Evolutionary conservation across 345 rosid species (phyloP), one percentile per base, ranked within the genome.

Genomic region (Rhizophora mangle): DNA sequence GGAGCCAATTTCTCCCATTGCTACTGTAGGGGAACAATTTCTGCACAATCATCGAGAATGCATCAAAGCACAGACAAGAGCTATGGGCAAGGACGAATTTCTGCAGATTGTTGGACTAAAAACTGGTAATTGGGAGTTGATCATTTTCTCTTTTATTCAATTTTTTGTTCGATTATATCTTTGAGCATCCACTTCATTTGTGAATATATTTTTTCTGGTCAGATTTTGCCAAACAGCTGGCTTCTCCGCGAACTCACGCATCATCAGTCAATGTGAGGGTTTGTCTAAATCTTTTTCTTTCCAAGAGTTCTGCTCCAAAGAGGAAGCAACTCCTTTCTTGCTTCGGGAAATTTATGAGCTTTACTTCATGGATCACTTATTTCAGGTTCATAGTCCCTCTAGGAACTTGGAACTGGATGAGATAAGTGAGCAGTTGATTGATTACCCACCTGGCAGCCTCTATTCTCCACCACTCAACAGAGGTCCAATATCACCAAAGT

Each of bases 41-140:
- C 76, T 80, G 24, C 88, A 87, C 72, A 77, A 87, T 65, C 92
- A 83, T 52, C 49, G 80, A 62, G 83, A 85, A 55, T 87, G 92
- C 70, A 75, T 85, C 68, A 82, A 80, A 76, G 77, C 76, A 15
- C 83, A 71, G 53, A 70, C 63, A 27, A 74, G 65, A 62, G 67
- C 73, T 11, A 67, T 82, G 63, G 81, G 79, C 68, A 64, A 72
- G 53, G 82, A 76, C 63, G 63, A 75, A 37, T 76, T 85, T 69
- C 72, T 82, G n/a, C 62, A 65, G 73, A 82, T 74, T 15, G 62
- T 85, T 32, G 87, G 89, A 63, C 70, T 87, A 2, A 57, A 78
- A 29, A 71, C 65, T 22, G 84, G 82, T 78, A 68, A 67, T 37
- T 15, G 37, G 66, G 62, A 8, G 32, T 62, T 29, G 39, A 59